These are phyloP conservation scores for Diaporthe eres DNA, from an alignment of 2,329 filamentous ascomycete genomes.

Conservation along the genomic window DNA sequence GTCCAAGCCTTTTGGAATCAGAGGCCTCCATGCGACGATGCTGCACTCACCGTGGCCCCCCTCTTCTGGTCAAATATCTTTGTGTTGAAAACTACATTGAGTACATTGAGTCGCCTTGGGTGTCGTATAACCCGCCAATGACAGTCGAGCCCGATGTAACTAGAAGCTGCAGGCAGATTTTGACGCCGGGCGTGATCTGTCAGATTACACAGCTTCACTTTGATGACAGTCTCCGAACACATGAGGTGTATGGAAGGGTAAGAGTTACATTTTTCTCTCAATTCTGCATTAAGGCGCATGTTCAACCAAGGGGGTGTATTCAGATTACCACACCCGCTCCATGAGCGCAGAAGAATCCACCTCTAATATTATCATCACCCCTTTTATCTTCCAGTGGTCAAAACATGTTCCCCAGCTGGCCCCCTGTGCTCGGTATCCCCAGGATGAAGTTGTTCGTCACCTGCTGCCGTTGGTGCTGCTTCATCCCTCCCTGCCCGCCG, in stretches of 20 bases:
- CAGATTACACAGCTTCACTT: neutral
- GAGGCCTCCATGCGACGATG: too few relatives aligned
- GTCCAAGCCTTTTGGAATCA: too few relatives aligned
- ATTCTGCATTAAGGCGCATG: neutral
- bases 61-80: neutral
- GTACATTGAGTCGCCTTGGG: neutral
- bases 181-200: neutral
- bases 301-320: neutral
- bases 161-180: neutral
- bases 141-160: neutral
- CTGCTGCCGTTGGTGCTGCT: neutral
- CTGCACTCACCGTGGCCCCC: too few relatives aligned
- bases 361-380: neutral
- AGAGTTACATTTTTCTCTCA: neutral
- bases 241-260: neutral
- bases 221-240: neutral
- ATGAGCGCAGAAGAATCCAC: neutral
- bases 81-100: too few relatives aligned
- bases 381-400: neutral
- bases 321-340: neutral
- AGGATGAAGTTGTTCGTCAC: neutral
- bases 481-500: neutral
- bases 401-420: conserved; percentile 1
- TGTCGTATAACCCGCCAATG: neutral
- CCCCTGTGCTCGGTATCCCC: neutral